Evolutionary conservation across 768 basidiomycete genomes (phyloP), one percentile per base, ranked within the genome.

Genomic region (Podaxis pistillaris): DNA sequence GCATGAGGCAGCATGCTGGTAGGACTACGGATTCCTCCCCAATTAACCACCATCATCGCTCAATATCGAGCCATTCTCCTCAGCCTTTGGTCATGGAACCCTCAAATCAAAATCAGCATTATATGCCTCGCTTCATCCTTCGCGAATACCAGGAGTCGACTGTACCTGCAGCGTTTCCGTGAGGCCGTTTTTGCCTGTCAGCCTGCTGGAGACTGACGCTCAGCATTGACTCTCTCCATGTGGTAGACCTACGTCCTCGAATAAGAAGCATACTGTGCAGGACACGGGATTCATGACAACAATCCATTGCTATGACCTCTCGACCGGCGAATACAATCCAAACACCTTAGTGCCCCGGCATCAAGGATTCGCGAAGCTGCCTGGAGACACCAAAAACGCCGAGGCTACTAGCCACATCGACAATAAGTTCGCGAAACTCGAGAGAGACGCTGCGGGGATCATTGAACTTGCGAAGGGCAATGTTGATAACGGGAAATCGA

Each of bases 121-220:
- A 66, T 26, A 70, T 75, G 38, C 73, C 74, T 3, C 58, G 68
- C 3, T 75, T 75, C 56, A 72, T 75, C 50, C 59, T 75, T 3
- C 69, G 72, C 2, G 65, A 68, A 33, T 75, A 73, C 58, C 60
- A 56, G 37, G 49, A 57, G 8, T 30, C 54, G 28, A 51, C 3
- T n/a, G 19, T 19, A 17, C 24, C 41, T 49, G 11, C 1, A 13
- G 24, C 13, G 1, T 28, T 50, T 24, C 22, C 49, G 49, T 50
- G 9, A 28, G 49, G 26, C 49, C 6, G 9, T 1, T 24, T 24
- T 9, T 50, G 12, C 19, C 22, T 50, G 4, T 26, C 13, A 50
- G 2, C 28, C 28, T 28, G 28, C 13, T 26, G 9, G 24, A 44
- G 41, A 19, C 12, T 13, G n/a, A 15, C 41, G 9, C 13, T 50